These are phyloP conservation scores for Nannizziopsis barbatae DNA, from an alignment of 2,329 filamentous ascomycete species.

Conservation along the genomic window DNA sequence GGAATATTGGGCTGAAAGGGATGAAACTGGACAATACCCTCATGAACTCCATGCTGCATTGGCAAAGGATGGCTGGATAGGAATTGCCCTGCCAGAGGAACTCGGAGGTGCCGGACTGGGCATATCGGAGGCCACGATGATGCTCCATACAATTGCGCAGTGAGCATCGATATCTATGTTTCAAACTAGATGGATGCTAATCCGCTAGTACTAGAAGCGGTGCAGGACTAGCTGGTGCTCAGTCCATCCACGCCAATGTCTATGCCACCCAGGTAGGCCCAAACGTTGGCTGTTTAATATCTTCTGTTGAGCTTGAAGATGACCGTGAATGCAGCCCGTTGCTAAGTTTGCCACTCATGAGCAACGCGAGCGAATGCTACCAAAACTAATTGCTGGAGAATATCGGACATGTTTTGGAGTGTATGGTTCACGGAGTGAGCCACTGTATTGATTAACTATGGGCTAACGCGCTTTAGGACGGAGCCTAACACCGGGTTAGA, in stretches of 20 bases:
- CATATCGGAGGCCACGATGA: slow-evolving; percentile 74
- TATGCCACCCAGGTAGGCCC: slow-evolving; percentile 50
- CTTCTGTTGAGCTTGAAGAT: background rate
- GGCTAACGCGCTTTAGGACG: slow-evolving; percentile 35
- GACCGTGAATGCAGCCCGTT: slow-evolving; percentile 36
- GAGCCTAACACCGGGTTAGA: slow-evolving; percentile 72
- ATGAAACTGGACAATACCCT: slow-evolving; percentile 60
- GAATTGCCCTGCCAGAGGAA: slow-evolving; percentile 64
- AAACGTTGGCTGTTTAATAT: background rate
- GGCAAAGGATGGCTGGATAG: slow-evolving; percentile 66
- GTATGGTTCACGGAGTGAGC: slow-evolving; percentile 14
- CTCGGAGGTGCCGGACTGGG: slow-evolving; percentile 63
- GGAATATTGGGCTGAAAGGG: slow-evolving; percentile 64
- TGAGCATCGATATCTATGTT: slow-evolving; percentile 22
- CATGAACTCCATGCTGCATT: slow-evolving; percentile 64
- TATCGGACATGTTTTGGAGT: slow-evolving; percentile 71
- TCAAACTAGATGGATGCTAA: background rate
- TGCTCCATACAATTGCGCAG: slow-evolving; percentile 73
- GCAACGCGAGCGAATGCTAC: slow-evolving; percentile 54
- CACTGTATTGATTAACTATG: background rate
- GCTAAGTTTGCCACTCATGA: slow-evolving; percentile 58
- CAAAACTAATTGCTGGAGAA: slow-evolving; percentile 59
- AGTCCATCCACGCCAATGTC: slow-evolving; percentile 47
- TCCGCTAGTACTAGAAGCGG: slow-evolving; percentile 39
- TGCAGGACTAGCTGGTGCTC: slow-evolving; percentile 62